Percentiles rank a stretch among this genome's conserved stretches.
phyloP scores from a whole-genome alignment of 73 alveolate species.

The Effrenium voratum region DNA sequence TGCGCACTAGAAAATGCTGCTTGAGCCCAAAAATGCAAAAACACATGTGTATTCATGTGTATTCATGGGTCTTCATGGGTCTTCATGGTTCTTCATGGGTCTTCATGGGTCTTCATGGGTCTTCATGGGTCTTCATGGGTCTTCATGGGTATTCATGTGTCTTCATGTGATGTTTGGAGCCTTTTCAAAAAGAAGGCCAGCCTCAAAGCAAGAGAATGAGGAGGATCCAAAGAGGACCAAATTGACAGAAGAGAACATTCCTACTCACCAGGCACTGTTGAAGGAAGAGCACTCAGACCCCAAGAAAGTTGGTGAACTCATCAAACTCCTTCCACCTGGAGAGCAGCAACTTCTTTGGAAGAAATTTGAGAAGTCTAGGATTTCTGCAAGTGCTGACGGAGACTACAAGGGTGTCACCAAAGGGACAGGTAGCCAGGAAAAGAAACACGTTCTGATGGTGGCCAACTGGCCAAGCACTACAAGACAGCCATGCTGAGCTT shows the following conservation, averaged over 20 bases:
- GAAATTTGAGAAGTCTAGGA: constrained; percentile 20
- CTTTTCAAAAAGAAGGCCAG: too few species aligned
- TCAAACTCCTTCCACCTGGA: background rate
- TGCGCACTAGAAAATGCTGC: too few species aligned
- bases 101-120: too few species aligned
- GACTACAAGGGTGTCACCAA: background rate
- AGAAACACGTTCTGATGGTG: constrained; percentile 23
- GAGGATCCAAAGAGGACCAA: too few species aligned
- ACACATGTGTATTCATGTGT: too few species aligned
- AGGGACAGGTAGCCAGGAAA: constrained; percentile 16
- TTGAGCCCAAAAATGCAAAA: too few species aligned
- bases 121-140: too few species aligned
- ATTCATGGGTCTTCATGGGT: too few species aligned
- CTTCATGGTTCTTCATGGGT: too few species aligned
- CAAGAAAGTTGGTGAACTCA: background rate
- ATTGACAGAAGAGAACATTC: background rate
- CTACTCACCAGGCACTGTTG: constrained; percentile 2
- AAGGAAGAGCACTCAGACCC: background rate
- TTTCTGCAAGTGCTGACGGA: background rate
- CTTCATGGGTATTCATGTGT: too few species aligned
- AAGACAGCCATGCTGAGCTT: background rate
- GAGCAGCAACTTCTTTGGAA: constrained; percentile 30
- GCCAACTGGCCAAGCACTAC: background rate
- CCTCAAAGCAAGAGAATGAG: too few species aligned
- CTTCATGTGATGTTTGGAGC: too few species aligned